phyloP scores from a whole-genome alignment of 495 filamentous ascomycete species.

The Daldinia concentrica region DNA sequence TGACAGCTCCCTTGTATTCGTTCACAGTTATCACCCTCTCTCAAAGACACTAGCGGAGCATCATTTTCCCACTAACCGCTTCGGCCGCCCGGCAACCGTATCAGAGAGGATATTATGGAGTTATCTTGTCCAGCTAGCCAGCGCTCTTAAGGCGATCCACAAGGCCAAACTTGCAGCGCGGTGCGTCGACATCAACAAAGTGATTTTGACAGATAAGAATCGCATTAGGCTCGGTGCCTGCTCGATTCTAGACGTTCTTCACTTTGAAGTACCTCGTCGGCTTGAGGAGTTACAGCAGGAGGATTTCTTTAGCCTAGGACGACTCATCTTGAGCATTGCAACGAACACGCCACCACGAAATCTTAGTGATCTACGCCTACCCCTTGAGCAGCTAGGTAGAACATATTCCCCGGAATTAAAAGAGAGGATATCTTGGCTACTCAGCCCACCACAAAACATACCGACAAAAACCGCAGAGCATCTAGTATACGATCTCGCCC shows the following conservation, averaged over 20 bases:
- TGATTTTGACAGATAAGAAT: constrained; percentile 82
- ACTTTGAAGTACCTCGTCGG: constrained; percentile 72
- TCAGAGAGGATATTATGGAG: constrained; percentile 86
- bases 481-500: constrained; percentile 78
- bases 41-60: constrained; percentile 90
- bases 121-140: constrained; percentile 92
- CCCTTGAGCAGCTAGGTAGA: constrained; percentile 75
- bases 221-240: constrained; percentile 91
- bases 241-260: constrained; percentile 84
- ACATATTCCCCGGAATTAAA: constrained; percentile 77
- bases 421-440: constrained; percentile 79
- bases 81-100: constrained; percentile 58
- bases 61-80: constrained; percentile 69
- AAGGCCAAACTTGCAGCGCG: constrained; percentile 80
- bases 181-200: constrained; percentile 83
- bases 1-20: constrained; percentile 93
- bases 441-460: constrained; percentile 61
- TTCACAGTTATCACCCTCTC: constrained; percentile 90
- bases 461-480: constrained; percentile 75
- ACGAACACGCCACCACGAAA: constrained; percentile 65
- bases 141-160: constrained; percentile 87
- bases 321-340: constrained; percentile 80
- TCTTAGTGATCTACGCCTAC: constrained; percentile 64
- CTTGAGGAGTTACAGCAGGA: constrained; percentile 82
- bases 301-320: constrained; percentile 87